Conservation (phyloP, 148 eudicot genomes). For the Amaranthus palmeri region DNA sequence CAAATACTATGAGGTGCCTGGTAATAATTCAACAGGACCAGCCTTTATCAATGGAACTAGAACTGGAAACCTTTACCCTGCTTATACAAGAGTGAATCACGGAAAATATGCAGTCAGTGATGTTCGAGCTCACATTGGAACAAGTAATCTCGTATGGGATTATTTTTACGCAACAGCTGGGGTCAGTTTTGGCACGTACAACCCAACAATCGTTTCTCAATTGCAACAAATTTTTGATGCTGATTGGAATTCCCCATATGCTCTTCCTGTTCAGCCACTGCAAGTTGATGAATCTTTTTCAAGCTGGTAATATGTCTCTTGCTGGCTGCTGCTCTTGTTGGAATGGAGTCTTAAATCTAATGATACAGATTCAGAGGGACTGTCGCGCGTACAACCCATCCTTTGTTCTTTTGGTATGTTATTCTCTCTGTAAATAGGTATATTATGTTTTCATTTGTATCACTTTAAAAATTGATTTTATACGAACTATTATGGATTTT, state of each 20-base stretch:
- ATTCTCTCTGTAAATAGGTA: background rate
- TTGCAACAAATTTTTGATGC: slow-evolving; percentile 83
- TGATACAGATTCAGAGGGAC: background rate
- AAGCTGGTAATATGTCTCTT: slow-evolving; percentile 25
- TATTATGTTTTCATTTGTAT: background rate
- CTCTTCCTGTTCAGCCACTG: slow-evolving; percentile 51
- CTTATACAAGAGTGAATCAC: slow-evolving; percentile 74
- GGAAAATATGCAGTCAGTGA: slow-evolving; percentile 90
- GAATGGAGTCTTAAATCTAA: background rate
- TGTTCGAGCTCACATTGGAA: slow-evolving; percentile 74
- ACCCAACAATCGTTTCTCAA: slow-evolving; percentile 61
- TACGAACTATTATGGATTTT: too few relatives aligned
- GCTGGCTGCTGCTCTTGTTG: background rate
- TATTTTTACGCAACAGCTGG: slow-evolving; percentile 83
- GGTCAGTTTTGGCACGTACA: slow-evolving; percentile 79
- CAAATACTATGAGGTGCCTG: slow-evolving; percentile 76
- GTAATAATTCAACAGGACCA: slow-evolving; percentile 72
- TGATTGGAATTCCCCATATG: slow-evolving; percentile 89
- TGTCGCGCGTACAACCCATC: background rate
- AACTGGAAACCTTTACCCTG: slow-evolving; percentile 67
- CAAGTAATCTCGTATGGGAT: slow-evolving; percentile 91
- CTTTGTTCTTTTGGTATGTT: background rate
- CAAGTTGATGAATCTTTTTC: slow-evolving; percentile 36
- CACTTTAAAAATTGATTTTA: background rate
- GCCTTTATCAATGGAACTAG: slow-evolving; percentile 46